Base-by-base conservation (phyloP, 2,329 filamentous ascomycete genomes). In the Juglanconis sp. region DNA sequence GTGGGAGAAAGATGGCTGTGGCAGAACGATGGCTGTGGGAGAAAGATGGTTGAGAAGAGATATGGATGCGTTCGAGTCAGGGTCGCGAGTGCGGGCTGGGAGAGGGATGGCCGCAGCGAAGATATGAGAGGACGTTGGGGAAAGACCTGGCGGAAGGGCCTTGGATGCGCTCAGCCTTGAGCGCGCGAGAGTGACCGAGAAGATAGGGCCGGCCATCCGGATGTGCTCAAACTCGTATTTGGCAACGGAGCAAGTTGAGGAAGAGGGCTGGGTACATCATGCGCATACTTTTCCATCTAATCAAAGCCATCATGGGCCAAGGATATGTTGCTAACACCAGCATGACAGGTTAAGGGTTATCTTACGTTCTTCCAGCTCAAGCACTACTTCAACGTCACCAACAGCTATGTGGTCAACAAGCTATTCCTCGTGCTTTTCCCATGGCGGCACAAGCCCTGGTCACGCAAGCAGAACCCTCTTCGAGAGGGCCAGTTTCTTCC, bases 341-440 rank as follows among this genome's bases (percentile, higher is more conserved):
- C 5, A 44, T 48, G 1, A 58, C 64, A 83, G 81, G 76, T 84
- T 65, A 83, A 83, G 66, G 81, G 83, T 74, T 97, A 94, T 77
- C 88, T 99, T 76, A 96, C 93, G 71, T 90, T 98, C 68, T 89
- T 90, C 13, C 91, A 92, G 17, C 83, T 99, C 49, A 99, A 99
- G 77, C 95, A 97, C 78, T 99, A 98, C 83, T 99, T 99, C 81
- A 97, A 98, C 77, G 95, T 99, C 65, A 96, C 93, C 67, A 99
- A 99, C 81, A 90, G 86, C 62, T 99, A 99, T 76, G 95, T 99
- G 72, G 82, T 96, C 72, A 92, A 89, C 77, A 99, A 99, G 77
- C 83, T 99, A 61, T 87, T 89, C 72, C 86, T 99, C 61, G 94
- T 99, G 61, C 87, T 99, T 63, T 96, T 98, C 76, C 95, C 95